These are phyloP conservation scores for Coccomyxa sp. DNA, from an alignment of 139 green algal genomes.

Conservation along the genomic window DNA sequence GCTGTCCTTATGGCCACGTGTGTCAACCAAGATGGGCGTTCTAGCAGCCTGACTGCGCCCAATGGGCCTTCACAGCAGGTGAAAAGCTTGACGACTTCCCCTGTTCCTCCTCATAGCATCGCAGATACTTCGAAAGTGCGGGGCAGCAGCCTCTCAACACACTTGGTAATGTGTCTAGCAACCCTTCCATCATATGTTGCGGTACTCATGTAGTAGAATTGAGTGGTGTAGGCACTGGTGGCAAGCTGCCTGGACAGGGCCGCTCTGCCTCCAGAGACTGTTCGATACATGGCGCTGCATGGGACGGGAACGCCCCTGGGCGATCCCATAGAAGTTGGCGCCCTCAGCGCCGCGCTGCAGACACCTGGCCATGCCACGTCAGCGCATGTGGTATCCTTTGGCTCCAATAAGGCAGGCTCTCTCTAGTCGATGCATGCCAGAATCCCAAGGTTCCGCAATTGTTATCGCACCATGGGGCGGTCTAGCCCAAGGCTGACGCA, in stretches of 20 bases:
- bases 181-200: too few relatives aligned
- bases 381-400: too few relatives aligned
- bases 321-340: slow-evolving; percentile 69
- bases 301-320: slow-evolving; percentile 70
- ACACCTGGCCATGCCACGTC: background rate
- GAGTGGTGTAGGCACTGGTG: background rate
- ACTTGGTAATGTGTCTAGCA: too few relatives aligned
- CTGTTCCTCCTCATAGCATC: too few relatives aligned
- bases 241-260: slow-evolving; percentile 13
- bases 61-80: slow-evolving; percentile 77
- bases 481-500: too few relatives aligned
- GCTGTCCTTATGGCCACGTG: slow-evolving; percentile 31
- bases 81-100: background rate
- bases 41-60: slow-evolving; percentile 81
- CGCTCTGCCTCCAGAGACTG: background rate
- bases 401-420: slow-evolving; percentile 57
- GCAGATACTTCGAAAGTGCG: too few relatives aligned
- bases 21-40: slow-evolving; percentile 89
- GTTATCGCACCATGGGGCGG: too few relatives aligned
- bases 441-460: too few relatives aligned
- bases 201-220: too few relatives aligned
- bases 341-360: slow-evolving; percentile 25
- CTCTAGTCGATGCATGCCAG: too few relatives aligned
- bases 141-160: too few relatives aligned
- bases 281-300: slow-evolving; percentile 32